phyloP scores from a whole-genome alignment of 805 yeast genomes.

The Jamesozyma hellenica region DNA sequence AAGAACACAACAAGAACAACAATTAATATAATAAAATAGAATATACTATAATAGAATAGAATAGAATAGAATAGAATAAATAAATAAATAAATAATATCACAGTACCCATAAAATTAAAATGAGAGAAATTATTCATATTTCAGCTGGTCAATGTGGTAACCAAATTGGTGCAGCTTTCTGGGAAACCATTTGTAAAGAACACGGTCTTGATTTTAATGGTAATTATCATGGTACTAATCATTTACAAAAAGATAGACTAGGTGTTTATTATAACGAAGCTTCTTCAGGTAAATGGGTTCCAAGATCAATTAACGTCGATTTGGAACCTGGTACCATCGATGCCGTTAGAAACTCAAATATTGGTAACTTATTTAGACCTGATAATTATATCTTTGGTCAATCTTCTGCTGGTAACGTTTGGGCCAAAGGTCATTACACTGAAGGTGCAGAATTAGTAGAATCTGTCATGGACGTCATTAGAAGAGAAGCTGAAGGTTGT shows the following conservation, averaged over 20 bases:
- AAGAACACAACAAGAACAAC: too few relatives aligned
- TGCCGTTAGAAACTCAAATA: slow-evolving; percentile 66
- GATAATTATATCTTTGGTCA: slow-evolving; percentile 86
- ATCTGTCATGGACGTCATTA: slow-evolving; percentile 75
- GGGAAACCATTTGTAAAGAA: slow-evolving; percentile 87
- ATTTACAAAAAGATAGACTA: slow-evolving; percentile 47
- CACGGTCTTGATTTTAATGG: slow-evolving; percentile 74
- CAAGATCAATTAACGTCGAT: slow-evolving; percentile 86
- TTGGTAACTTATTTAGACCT: slow-evolving; percentile 83
- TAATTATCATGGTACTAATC: slow-evolving; percentile 52
- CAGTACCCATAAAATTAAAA: too few relatives aligned
- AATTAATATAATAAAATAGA: too few relatives aligned
- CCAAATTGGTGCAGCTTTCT: slow-evolving; percentile 92
- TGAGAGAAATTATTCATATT: slow-evolving; percentile 63
- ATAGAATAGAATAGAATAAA: too few relatives aligned
- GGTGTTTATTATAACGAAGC: slow-evolving; percentile 87
- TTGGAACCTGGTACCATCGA: slow-evolving; percentile 93
- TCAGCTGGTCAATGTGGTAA: slow-evolving; percentile 99
- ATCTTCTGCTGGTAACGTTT: slow-evolving; percentile 88
- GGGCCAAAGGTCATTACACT: slow-evolving; percentile 96
- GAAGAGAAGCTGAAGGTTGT: slow-evolving; percentile 90
- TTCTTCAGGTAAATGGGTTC: slow-evolving; percentile 78
- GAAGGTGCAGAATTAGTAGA: slow-evolving; percentile 94
- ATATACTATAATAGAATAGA: too few relatives aligned
- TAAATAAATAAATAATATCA: too few relatives aligned